Conservation (phyloP, 495 filamentous ascomycete species). For the Sabuloglossum arenarium region DNA sequence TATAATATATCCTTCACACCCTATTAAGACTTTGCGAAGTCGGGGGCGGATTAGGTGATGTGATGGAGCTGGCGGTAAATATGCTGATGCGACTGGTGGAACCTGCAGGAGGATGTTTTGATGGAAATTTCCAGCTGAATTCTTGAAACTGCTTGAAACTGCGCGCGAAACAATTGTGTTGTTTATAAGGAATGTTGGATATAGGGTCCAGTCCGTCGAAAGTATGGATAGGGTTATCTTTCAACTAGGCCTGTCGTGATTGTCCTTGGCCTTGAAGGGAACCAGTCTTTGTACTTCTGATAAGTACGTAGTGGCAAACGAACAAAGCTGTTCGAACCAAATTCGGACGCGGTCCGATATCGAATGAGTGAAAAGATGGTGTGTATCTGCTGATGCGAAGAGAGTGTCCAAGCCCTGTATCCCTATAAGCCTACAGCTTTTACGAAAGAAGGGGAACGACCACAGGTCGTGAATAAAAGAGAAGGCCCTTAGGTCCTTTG, state of each 20-base stretch:
- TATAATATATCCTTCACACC: too few relatives aligned
- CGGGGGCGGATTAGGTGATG: background rate
- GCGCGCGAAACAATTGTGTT: too few relatives aligned
- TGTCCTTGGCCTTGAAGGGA: background rate
- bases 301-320: background rate
- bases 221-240: background rate
- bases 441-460: background rate
- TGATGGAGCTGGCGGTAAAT: background rate
- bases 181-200: background rate
- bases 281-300: background rate
- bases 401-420: background rate
- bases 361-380: background rate
- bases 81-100: background rate
- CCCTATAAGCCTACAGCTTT: background rate
- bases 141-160: background rate
- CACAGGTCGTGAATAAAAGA: background rate
- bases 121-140: background rate
- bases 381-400: background rate
- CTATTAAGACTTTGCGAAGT: background rate
- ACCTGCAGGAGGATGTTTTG: background rate
- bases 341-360: background rate
- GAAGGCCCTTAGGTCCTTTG: background rate
- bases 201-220: background rate
- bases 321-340: background rate
- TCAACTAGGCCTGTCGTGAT: background rate